Evolutionary conservation across 768 basidiomycete genomes (phyloP), one percentile per base, ranked within the genome.

Genomic region (Lentinula lateritia): DNA sequence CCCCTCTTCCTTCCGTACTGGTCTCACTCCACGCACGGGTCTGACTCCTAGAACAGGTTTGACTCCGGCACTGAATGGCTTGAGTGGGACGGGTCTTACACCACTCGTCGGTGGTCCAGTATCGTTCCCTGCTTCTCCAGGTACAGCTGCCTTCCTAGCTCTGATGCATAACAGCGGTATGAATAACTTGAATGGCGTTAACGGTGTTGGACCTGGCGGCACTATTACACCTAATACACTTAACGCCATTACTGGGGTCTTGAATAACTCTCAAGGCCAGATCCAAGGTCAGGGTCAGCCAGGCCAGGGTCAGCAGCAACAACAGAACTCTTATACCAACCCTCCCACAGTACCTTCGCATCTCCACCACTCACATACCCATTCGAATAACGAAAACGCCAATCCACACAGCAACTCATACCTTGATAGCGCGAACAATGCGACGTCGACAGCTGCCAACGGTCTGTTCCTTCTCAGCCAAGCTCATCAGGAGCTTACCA

Each of bases 401-500:
- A 63, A 45, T 35, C 43, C 43, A 1, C 34, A 35, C 20, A 65
- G 63, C 38, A 58, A 62, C 10, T 62, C 72, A 70, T 77, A 78
- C 50, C 69, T 76, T 41, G 61, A 76, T 5, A 75, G 77, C 20
- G 75, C 89, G 2, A 79, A 80, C 52, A 86, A 76, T 45, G 83
- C 89, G 8, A 80, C 92, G 2, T 83, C 74, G 48, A 80, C 85
- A 18, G 92, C 93, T 58, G 90, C 93, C 56, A 97, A 96, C 70
- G 95, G 95, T 32, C 84, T 98, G 50, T 98, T 95, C 76, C 80
- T 98, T 52, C 86, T 98, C 58, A 90, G 88, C 0, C 95, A 98
- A 75, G 95, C 95, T 32, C 95, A 97, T 71, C 95, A 97, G 72
- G 95, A 96, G 79, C 85, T 97, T 62, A 92, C 92, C 41, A 96